These are phyloP conservation scores for Sporothrix variecibatus DNA, from an alignment of 2,329 filamentous ascomycete species.

Conservation along the genomic window DNA sequence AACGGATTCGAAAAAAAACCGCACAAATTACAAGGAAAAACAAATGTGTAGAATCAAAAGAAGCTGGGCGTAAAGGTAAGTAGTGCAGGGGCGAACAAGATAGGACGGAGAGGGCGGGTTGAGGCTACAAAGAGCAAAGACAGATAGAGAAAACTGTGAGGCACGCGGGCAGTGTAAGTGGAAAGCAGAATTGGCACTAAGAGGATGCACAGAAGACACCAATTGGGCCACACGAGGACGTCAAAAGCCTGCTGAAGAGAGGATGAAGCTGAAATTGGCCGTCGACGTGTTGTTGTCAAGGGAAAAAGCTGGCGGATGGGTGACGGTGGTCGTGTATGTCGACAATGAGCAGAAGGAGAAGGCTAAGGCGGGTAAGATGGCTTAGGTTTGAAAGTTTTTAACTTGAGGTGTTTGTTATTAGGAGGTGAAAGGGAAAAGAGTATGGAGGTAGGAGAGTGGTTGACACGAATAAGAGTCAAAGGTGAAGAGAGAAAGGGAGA, in stretches of 20 bases:
- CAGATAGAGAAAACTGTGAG: not conserved
- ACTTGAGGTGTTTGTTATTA: not conserved
- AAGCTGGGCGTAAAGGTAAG: not conserved
- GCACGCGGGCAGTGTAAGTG: slow-evolving; percentile 29
- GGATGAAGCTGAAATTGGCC: not conserved
- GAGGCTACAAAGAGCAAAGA: slow-evolving; percentile 6
- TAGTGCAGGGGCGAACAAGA: not conserved
- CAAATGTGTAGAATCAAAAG: not conserved
- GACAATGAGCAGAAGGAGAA: not conserved
- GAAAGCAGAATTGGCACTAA: slow-evolving; percentile 9
- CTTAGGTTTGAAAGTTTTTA: not conserved
- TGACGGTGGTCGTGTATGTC: not conserved
- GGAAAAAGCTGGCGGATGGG: not conserved
- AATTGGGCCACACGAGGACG: slow-evolving; percentile 1
- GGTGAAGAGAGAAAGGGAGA: not conserved
- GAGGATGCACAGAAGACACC: not conserved
- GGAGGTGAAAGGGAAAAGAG: not conserved
- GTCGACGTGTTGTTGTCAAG: not conserved
- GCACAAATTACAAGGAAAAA: not conserved
- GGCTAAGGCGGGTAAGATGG: not conserved
- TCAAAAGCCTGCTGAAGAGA: not conserved
- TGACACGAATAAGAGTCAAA: not conserved
- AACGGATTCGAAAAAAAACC: not conserved
- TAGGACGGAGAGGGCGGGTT: not conserved
- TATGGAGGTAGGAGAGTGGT: not conserved